Conservation (phyloP, 1,284 basidiomycete species). For the Macrocystidia cucumis region DNA sequence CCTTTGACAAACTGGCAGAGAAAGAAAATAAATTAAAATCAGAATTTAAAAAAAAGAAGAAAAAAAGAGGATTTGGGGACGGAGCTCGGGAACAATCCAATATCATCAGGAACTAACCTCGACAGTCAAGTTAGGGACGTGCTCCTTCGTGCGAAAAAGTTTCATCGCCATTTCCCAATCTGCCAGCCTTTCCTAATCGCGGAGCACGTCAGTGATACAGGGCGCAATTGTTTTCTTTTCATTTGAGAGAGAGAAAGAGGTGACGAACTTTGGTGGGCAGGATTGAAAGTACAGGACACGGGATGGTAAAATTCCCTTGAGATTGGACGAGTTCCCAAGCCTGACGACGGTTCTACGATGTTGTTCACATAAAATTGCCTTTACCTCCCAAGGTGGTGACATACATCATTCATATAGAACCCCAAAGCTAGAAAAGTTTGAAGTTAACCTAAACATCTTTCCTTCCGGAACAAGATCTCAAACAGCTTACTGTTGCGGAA, state of each 20-base stretch:
- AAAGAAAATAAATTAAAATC: conserved; percentile 11
- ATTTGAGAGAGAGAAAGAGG: background rate
- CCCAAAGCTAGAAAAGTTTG: background rate
- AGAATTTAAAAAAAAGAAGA: background rate
- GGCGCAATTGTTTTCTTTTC: no score
- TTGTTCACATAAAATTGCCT: conserved; percentile 1
- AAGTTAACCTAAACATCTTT: no score
- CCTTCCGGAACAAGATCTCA: no score
- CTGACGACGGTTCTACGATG: conserved; percentile 38
- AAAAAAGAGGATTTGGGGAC: no score
- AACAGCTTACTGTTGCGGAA: conserved; percentile 60
- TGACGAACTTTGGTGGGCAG: conserved; percentile 41
- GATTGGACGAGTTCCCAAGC: conserved; percentile 42
- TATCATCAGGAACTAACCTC: no score
- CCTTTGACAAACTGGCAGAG: conserved; percentile 36
- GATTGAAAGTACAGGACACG: conserved; percentile 49
- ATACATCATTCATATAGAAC: background rate
- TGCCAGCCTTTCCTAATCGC: conserved; percentile 54
- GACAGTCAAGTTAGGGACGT: conserved; percentile 42
- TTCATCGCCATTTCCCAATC: conserved; percentile 42
- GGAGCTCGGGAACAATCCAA: no score
- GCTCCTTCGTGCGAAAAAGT: conserved; percentile 33
- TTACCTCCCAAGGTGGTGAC: background rate
- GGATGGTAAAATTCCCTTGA: conserved; percentile 53
- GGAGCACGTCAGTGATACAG: background rate